A percentile compares a stretch with the other conserved stretches of the same genome.
phyloP scores from a whole-genome alignment of 352 stramenopile species.

The Pythium coloratum region DNA sequence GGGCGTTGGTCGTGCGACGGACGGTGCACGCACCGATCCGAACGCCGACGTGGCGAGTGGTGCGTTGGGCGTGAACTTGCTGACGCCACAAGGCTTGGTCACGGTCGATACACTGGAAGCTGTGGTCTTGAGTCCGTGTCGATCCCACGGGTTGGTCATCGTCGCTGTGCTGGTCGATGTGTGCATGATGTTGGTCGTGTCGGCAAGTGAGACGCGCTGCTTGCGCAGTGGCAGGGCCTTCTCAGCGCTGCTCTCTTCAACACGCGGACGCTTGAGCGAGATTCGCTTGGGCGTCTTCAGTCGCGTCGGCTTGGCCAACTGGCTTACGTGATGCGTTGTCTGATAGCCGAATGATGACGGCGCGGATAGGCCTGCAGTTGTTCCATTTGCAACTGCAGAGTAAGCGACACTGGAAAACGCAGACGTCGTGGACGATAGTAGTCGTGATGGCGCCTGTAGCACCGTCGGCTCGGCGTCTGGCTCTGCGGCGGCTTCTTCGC shows the following conservation, averaged over 20 bases:
- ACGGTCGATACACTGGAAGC: not conserved
- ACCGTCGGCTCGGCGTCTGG: conserved; percentile 11
- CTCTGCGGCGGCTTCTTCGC: not conserved
- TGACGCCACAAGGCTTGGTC: conserved; percentile 8
- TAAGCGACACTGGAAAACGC: conserved; percentile 33
- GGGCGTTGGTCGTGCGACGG: conserved; percentile 2
- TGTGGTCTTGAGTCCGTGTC: conserved; percentile 7
- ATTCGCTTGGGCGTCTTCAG: conserved; percentile 60
- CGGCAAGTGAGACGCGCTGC: conserved; percentile 34
- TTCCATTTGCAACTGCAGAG: conserved; percentile 24
- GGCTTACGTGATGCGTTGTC: conserved; percentile 29
- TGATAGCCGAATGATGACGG: not conserved
- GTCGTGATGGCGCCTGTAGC: conserved; percentile 1
- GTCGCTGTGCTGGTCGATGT: conserved; percentile 30
- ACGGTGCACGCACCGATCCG: not conserved
- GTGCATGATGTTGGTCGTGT: conserved; percentile 32
- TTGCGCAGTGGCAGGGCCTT: conserved; percentile 53
- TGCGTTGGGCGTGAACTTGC: not conserved
- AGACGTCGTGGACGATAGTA: conserved; percentile 11
- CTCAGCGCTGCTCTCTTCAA: conserved; percentile 51
- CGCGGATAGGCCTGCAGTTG: not conserved
- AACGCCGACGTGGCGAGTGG: conserved; percentile 14
- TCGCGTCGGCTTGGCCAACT: conserved; percentile 42
- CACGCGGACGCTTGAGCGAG: conserved; percentile 52
- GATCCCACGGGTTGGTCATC: conserved; percentile 30